Base-by-base conservation (phyloP, 805 yeast genomes). In the Metschnikowia henanensis region DNA sequence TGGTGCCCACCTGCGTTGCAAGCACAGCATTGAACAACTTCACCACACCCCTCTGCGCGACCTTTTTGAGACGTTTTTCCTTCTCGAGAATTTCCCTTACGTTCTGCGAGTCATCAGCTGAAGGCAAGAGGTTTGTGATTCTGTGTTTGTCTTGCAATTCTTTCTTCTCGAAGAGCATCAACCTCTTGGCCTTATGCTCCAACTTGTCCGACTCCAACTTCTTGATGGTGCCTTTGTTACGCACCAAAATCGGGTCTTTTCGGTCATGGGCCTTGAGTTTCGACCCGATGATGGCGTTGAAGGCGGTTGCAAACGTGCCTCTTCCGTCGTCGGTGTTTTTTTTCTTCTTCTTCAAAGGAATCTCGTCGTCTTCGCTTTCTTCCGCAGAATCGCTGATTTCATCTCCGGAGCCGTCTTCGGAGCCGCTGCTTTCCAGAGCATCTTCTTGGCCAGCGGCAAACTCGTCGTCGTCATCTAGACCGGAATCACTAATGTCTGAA, bases 21-120 rank as follows among this genome's bases (percentile, higher is more conserved):
- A 87, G 74, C 20, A 89, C 81, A 2, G 95, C 96, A 59, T 87
- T 92, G 69, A 84, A 89, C 52, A 87, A 75, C 60, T 82, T 79
- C 7, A 89, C 88, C 12, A 87, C 96, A 68, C 97, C 97, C 52
- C 83, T 73, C 66, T 88, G 95, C 0, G 96, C 98, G 20, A 81
- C 75, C 59, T 89, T 89, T 60, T 85, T 83, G 56, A 87, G 68
- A 48, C 68, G 73, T 51, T 79, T 77, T 60, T 89, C 97, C 40
- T 73, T 73, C 46, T 85, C 95, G 15, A 87, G 61, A 3, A 75
- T 65, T 31, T 72, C 72, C 60, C 87, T 75, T 6, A 75, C 75
- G 32, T 81, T 81, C 13, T 69, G 75, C 2, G 79, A 77, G 26
- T 80, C 83, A 26, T 74, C 81, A 8, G 74, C 69, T 6, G 66